Evolutionary conservation across 139 green algal species (phyloP), one percentile per base, ranked within the genome.

Genomic region (Picochlorum sp.): DNA sequence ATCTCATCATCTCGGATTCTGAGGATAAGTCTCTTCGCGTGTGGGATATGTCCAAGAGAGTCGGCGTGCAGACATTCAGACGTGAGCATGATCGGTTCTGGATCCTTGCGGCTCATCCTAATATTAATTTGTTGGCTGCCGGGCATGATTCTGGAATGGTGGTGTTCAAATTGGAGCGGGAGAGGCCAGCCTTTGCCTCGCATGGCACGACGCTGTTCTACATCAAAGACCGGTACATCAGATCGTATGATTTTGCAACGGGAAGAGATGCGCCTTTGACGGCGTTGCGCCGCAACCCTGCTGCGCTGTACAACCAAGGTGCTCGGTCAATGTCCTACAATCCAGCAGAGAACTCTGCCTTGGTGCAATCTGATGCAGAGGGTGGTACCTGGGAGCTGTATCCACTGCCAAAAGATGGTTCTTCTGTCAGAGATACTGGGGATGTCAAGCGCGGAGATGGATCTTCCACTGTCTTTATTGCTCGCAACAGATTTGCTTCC

Each of bases 141-240:
- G 94, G 94, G 10, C 94, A 99, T 68, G 94, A 99, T 79, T 83
- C 81, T 61, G 93, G 93, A 62, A 99, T 99, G 94, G 95, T 98
- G 44, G 94, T 99, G 38, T 99, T 99, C 83, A 99, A 99, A 85
- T 81, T 99, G 65, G 94, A 98, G 84, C 82, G 94, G 20, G 94
- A 99, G 79, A 77, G 94, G 4, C 94, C 92, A 4, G 90, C 94
- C 1, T 96, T 91, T 75, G 81, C 84, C 34, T 76, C 73, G 6
- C 83, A 97, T 71, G 79, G 80, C 26, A 73, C 69, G 64, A 85
- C 64, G 16, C 78, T 99, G 65, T 98, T 95, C 81, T 99, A 97
- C 70, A 83, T 98, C 62, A 97, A 97, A 82, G 92, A 97, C 65
- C 84, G 94, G 52, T 96, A 95, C 79, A 78, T 99, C 71, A 86